phyloP scores from a whole-genome alignment of 1,139 yeast species.

The Blastobotrys raffinosifermentans region DNA sequence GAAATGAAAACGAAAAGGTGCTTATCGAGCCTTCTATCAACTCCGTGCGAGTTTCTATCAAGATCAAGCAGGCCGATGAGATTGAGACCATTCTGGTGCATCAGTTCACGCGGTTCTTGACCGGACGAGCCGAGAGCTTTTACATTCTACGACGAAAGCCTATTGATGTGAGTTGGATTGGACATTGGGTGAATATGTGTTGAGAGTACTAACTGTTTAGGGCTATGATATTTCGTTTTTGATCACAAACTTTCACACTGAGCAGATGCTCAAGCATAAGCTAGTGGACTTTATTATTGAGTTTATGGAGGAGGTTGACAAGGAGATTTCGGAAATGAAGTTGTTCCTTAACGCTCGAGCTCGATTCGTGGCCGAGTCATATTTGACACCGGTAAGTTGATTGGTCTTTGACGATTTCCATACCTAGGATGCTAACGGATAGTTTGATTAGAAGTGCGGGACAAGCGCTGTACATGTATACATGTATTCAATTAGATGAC shows the following conservation, averaged over 20 bases:
- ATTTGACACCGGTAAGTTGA: conserved; percentile 44
- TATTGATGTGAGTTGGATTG: conserved; percentile 33
- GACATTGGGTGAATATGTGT: neutral
- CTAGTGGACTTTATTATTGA: conserved; percentile 94
- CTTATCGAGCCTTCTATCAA: conserved; percentile 92
- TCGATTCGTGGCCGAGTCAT: conserved; percentile 95
- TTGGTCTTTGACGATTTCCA: neutral
- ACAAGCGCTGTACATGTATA: neutral
- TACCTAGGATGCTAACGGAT: neutral
- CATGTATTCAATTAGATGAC: neutral
- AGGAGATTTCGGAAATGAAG: conserved; percentile 98
- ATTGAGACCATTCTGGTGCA: conserved; percentile 92
- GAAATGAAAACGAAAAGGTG: conserved; percentile 91
- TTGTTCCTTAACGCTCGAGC: conserved; percentile 95
- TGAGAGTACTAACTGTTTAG: conserved; percentile 8
- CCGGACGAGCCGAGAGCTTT: conserved; percentile 93
- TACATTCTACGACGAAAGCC: conserved; percentile 89
- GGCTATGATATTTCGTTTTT: conserved; percentile 93
- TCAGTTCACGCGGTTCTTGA: conserved; percentile 86
- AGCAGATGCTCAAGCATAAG: conserved; percentile 91
- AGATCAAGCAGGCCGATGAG: conserved; percentile 96
- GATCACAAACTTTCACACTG: conserved; percentile 91
- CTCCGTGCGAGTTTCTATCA: conserved; percentile 76
- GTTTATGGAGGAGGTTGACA: conserved; percentile 98
- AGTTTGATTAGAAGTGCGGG: neutral